These are phyloP conservation scores for Aspergillus vadensis DNA, from an alignment of 2,329 filamentous ascomycete genomes.

Conservation along the genomic window DNA sequence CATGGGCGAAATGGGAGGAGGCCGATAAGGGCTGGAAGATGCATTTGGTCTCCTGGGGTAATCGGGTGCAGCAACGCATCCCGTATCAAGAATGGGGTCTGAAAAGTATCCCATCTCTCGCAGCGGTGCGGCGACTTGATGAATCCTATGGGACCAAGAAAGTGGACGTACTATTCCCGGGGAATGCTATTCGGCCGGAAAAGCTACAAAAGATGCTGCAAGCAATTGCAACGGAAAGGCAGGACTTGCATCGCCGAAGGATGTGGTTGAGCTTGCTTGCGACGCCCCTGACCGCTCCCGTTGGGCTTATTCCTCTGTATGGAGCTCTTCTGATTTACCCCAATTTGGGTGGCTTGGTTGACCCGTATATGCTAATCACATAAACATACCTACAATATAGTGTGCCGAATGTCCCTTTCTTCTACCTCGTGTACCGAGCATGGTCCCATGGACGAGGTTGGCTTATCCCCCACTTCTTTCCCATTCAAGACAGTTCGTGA, in stretches of 20 bases:
- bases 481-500: conserved; percentile 25
- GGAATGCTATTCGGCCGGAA: conserved; percentile 65
- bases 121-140: conserved; percentile 64
- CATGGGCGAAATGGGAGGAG: conserved; percentile 87
- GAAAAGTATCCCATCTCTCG: conserved; percentile 87
- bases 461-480: conserved; percentile 21
- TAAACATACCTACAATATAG: conserved; percentile 48
- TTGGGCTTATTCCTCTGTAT: conserved; percentile 84
- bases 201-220: conserved; percentile 67
- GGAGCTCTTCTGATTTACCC: conserved; percentile 32
- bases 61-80: conserved; percentile 80
- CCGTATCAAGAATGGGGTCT: conserved; percentile 97
- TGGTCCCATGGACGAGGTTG: conserved; percentile 82
- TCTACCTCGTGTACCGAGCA: conserved; percentile 85
- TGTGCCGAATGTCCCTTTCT: conserved; percentile 92
- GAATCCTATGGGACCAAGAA: conserved; percentile 68
- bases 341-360: not conserved
- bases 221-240: conserved; percentile 75
- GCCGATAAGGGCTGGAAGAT: conserved; percentile 86
- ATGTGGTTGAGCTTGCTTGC: conserved; percentile 79
- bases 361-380: conserved; percentile 7
- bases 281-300: conserved; percentile 80
- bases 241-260: conserved; percentile 72
- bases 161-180: conserved; percentile 69
- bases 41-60: conserved; percentile 81